Evolutionary conservation across 2,329 filamentous ascomycete genomes (phyloP), one percentile per base, ranked within the genome.

Genomic region (Colletotrichum costaricense): DNA sequence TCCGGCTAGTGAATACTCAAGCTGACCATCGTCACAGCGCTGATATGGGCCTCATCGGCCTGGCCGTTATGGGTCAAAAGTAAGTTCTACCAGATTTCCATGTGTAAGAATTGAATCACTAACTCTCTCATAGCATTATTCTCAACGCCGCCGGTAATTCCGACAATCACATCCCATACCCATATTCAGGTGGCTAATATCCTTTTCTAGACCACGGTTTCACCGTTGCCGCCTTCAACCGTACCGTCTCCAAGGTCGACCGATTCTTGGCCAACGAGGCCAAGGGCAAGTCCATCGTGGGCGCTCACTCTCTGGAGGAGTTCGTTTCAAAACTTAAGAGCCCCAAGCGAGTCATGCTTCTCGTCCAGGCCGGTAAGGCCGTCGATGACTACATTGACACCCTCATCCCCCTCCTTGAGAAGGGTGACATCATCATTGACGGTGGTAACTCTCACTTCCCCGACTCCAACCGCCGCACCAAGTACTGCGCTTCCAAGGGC

Each of bases 361-460:
- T 99, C 79, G 97, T 99, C 87, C 97, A 98, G 93, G 97, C 97
- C 80, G 97, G 97, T 82, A 94, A 97, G 90, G 93, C 97, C 76
- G 97, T 99, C 79, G 97, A 99, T 85, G 94, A 98, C 89, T 98
- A 98, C 93, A 98, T 99, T 82, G 95, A 98, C 91, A 92, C 93
- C 79, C 93, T 99, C 78, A 90, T 98, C 75, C 95, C 93, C 77
- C 91, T 94, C 82, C 88, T 96, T 77, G 93, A 95, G 84, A 83
- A 90, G 81, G 95, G 95, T 78, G 97, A 99, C 85, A 98, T 99
- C 91, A 97, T 99, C 90, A 98, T 99, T 81, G 97, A 99, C 83
- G 97, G 97, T 84, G 97, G 95, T 81, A 98, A 99, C 93, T 98
- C 96, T 78, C 97, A 98, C 90, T 99, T 94, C 92, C 97, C 97